These are phyloP conservation scores for Puccinia horiana DNA, from an alignment of 1,284 basidiomycete genomes.

Conservation along the genomic window DNA sequence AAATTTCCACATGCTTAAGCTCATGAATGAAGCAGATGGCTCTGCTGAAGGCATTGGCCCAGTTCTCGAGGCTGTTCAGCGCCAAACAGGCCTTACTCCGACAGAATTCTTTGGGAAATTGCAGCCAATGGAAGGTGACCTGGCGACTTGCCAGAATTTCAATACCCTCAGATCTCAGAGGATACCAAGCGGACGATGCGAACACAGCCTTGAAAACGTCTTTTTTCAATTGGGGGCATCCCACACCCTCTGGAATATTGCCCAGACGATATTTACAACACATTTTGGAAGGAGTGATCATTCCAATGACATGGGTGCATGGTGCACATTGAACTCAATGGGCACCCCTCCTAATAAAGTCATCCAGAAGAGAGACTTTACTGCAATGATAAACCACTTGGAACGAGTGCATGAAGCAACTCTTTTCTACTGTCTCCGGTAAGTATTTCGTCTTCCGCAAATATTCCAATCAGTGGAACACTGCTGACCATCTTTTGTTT, in stretches of 20 bases:
- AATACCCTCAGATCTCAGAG: not conserved
- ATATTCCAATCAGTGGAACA: too few species aligned
- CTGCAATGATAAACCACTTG: too few species aligned
- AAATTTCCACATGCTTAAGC: conserved; percentile 12
- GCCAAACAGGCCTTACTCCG: not conserved
- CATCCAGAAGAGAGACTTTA: too few species aligned
- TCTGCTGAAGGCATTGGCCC: conserved; percentile 33
- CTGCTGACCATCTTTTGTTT: too few species aligned
- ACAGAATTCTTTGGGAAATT: conserved; percentile 4
- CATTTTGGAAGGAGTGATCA: conserved; percentile 14
- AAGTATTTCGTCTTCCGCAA: too few species aligned
- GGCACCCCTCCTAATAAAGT: too few species aligned
- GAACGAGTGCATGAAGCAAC: not conserved
- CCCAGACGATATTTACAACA: conserved; percentile 2
- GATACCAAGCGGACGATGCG: not conserved
- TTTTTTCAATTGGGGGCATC: conserved; percentile 12
- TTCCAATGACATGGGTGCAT: not conserved
- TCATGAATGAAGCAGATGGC: conserved; percentile 29
- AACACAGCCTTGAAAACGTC: conserved; percentile 1
- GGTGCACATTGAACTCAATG: too few species aligned
- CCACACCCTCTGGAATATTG: too few species aligned
- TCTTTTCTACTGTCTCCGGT: conserved; percentile 15
- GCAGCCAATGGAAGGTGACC: conserved; percentile 30
- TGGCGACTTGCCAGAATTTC: conserved; percentile 26
- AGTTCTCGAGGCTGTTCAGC: conserved; percentile 6